Evolutionary conservation across 768 basidiomycete species (phyloP).

Genomic region (Plicaturopsis crispa): DNA sequence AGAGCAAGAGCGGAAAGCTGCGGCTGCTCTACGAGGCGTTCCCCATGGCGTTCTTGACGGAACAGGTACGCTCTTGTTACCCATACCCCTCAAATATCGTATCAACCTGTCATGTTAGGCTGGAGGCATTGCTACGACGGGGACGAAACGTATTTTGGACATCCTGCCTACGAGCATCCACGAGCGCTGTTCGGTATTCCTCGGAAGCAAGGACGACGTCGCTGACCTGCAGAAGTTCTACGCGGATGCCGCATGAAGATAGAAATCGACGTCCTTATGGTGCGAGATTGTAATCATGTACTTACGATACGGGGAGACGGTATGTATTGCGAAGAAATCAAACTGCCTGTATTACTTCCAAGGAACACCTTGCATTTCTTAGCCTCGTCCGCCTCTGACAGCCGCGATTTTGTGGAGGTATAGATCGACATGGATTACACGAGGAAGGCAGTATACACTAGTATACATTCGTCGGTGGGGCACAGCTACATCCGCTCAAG

Average conservation of each 20-base stretch:
- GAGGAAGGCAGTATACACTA: no score
- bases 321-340: no score
- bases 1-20: slow-evolving; percentile 93
- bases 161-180: slow-evolving; percentile 84
- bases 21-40: slow-evolving; percentile 95
- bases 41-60: slow-evolving; percentile 94
- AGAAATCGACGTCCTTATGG: no score
- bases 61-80: slow-evolving; percentile 52
- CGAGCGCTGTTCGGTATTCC: slow-evolving; percentile 87
- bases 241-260: slow-evolving; percentile 18
- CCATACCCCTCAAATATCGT: slow-evolving; percentile 1
- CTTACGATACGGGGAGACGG: no score
- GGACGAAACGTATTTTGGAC: slow-evolving; percentile 88
- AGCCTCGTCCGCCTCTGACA: no score
- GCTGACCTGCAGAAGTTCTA: slow-evolving; percentile 86
- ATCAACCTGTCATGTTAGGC: slow-evolving; percentile 49
- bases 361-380: no score
- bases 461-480: no score
- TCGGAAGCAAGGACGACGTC: slow-evolving; percentile 92
- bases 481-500: no score
- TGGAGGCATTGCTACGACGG: slow-evolving; percentile 94
- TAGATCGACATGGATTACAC: no score
- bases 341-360: no score
- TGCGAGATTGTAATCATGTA: no score
- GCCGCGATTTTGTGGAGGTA: no score